Percentiles rank a stretch among this genome's conserved stretches.
Evolutionary conservation across 805 yeast species (phyloP).

Genomic region (Myxozyma mucilagina): DNA sequence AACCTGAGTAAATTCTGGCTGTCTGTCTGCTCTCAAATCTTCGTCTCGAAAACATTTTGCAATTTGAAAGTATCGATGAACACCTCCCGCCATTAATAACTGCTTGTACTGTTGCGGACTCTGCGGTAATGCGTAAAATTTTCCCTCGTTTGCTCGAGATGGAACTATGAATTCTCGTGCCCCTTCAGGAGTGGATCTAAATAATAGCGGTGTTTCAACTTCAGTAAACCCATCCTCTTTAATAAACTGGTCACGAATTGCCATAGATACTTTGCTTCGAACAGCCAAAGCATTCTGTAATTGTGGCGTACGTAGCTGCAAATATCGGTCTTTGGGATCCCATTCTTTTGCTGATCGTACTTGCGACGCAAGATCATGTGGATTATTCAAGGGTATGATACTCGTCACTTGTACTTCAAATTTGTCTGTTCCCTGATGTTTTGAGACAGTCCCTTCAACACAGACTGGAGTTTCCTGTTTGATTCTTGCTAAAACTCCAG

Average conservation of each 20-base stretch:
- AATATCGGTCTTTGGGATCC: constrained; percentile 78
- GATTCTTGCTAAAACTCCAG: neutral
- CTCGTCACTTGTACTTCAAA: constrained; percentile 11
- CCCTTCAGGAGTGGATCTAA: constrained; percentile 97
- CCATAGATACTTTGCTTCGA: constrained; percentile 57
- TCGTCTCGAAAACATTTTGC: constrained; percentile 97
- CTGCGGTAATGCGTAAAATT: constrained; percentile 86
- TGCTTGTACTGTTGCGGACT: constrained; percentile 98
- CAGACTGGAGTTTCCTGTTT: constrained; percentile 29
- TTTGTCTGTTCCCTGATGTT: constrained; percentile 8
- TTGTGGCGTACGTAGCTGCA: constrained; percentile 63
- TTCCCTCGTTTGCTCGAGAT: constrained; percentile 59
- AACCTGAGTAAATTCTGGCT: constrained; percentile 97
- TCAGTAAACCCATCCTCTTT: constrained; percentile 61
- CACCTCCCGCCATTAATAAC: constrained; percentile 89
- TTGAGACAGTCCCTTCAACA: constrained; percentile 18
- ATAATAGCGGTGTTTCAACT: constrained; percentile 87
- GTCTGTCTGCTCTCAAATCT: constrained; percentile 90
- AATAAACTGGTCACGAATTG: constrained; percentile 47
- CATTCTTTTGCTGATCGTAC: constrained; percentile 46
- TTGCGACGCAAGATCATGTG: constrained; percentile 25
- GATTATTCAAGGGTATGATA: constrained; percentile 12
- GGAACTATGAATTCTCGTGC: constrained; percentile 96
- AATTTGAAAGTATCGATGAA: constrained; percentile 79
- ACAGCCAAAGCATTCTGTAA: constrained; percentile 58